Evolutionary conservation across 345 rosid genomes (phyloP).

Genomic region (Noccaea bulbosa): DNA sequence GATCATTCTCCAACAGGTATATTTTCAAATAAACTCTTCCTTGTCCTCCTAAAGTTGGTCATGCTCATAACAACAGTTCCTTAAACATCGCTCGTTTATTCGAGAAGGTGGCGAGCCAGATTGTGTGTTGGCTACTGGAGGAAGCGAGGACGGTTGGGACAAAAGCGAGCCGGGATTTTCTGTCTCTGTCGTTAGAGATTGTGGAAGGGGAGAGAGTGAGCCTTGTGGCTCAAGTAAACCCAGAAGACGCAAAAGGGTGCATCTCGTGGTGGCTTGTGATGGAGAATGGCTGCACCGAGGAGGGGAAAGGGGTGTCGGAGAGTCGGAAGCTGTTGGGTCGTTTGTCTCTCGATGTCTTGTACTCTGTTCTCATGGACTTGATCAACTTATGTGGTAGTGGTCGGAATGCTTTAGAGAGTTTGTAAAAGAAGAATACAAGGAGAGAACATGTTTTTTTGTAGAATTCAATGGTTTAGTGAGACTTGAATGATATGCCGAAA

Average conservation of each 20-base stretch:
- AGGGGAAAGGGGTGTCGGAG: conserved; percentile 61
- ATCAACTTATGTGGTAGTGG: conserved; percentile 71
- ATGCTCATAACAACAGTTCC: neutral
- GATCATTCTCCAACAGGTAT: conserved; percentile 89
- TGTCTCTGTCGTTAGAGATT: conserved; percentile 76
- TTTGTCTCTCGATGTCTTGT: conserved; percentile 68
- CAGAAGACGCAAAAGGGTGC: conserved; percentile 69
- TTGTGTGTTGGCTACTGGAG: conserved; percentile 90
- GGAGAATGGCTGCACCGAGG: conserved; percentile 76
- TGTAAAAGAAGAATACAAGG: conserved; percentile 6
- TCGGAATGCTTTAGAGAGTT: conserved; percentile 38
- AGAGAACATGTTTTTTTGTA: conserved; percentile 3
- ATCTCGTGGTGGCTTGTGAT: conserved; percentile 91
- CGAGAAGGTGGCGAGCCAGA: conserved; percentile 84
- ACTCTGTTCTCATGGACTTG: conserved; percentile 76
- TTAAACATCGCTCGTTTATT: neutral
- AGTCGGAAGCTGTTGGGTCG: conserved; percentile 74
- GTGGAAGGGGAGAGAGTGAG: conserved; percentile 83
- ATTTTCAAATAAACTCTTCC: conserved; percentile 20
- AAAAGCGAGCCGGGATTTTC: conserved; percentile 74
- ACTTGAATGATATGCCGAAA: neutral
- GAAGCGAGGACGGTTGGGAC: conserved; percentile 84
- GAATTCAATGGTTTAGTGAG: conserved; percentile 2
- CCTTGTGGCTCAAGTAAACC: conserved; percentile 86
- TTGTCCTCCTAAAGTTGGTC: neutral